Evolutionary conservation across 1,139 yeast species (phyloP), one percentile per base, ranked within the genome.

Genomic region (Saccharomycopsis hybrid): DNA sequence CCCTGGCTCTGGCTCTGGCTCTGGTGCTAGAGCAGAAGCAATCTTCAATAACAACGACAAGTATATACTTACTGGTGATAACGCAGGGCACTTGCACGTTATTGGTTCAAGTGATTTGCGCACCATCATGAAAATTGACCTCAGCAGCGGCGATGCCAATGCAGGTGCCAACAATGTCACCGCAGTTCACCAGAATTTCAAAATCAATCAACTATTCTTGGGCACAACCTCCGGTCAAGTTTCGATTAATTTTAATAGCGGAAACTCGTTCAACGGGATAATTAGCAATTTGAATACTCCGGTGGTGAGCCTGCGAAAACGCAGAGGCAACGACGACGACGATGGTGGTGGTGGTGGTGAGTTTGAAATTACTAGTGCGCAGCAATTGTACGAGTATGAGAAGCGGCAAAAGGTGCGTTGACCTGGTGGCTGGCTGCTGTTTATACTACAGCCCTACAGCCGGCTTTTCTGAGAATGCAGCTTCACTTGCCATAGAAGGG

Each of bases 171-270:
- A 11, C 7, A 36, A 24, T 24, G 36, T 44, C 13, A 37, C 47
- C 5, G 29, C 48, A 5, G 4, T 47, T 5, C 38, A 44, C 18
- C 29, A 33, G n/a, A 30, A 47, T 28, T 35, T 36, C 31, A 33
- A 37, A 36, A 24, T 47, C n/a, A 43, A 47, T 40, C 50, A 47
- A 11, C 11, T 47, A 31, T 30, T 47, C n/a, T 5, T 8, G 5
- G 48, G 48, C n/a, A 37, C 25, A 29, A 11, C n/a, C 8, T 5
- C 4, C 1, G 50, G 50, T 4, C n/a, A 18, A 11, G 5, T 47
- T 9, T n/a, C 38, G 5, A 31, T 47, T 13, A 24, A 33, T 37
- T 47, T 47, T 31, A 43, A 31, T 5, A 13, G 45, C 4, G 18
- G 13, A 13, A 38, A 31, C 9, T 32, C 44, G 5, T 33, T 29